Conservation (phyloP, 306 rosid species). For the Cucumis hystrix region DNA sequence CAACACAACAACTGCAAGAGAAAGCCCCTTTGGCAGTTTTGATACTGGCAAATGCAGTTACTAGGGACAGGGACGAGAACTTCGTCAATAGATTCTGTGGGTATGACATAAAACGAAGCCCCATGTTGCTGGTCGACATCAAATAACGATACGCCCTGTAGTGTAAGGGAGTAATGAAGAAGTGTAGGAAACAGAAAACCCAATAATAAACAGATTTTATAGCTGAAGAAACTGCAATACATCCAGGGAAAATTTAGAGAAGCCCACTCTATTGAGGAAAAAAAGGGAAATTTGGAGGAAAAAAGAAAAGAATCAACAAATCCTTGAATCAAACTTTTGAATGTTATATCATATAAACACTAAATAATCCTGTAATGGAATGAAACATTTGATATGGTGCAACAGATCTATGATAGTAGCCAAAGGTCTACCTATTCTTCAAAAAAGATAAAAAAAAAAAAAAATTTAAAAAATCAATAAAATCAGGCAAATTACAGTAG, state of each 20-base stretch:
- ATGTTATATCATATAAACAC: too few relatives aligned
- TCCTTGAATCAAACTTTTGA: too few relatives aligned
- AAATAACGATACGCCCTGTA: background rate
- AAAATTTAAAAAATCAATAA: too few relatives aligned
- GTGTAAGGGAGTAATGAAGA: background rate
- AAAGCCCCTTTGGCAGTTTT: conserved; percentile 7
- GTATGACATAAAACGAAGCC: conserved; percentile 24
- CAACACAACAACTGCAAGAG: background rate
- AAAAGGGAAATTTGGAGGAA: too few relatives aligned
- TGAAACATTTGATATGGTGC: too few relatives aligned
- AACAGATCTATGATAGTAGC: too few relatives aligned
- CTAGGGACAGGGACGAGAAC: conserved; percentile 18
- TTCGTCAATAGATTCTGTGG: conserved; percentile 14
- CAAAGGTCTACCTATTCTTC: too few relatives aligned
- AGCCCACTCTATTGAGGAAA: background rate
- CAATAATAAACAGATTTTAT: background rate
- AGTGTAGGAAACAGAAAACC: background rate
- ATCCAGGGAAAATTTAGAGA: background rate
- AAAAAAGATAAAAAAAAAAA: too few relatives aligned
- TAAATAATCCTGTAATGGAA: too few relatives aligned
- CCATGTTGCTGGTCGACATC: conserved; percentile 31
- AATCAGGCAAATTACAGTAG: too few relatives aligned
- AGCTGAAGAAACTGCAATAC: background rate
- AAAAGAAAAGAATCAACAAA: too few relatives aligned
- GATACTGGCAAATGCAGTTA: background rate